A percentile compares a stretch with the other conserved stretches of the same genome.
Conservation (phyloP, 805 yeast species). For the Crinitomyces ghanaensis region DNA sequence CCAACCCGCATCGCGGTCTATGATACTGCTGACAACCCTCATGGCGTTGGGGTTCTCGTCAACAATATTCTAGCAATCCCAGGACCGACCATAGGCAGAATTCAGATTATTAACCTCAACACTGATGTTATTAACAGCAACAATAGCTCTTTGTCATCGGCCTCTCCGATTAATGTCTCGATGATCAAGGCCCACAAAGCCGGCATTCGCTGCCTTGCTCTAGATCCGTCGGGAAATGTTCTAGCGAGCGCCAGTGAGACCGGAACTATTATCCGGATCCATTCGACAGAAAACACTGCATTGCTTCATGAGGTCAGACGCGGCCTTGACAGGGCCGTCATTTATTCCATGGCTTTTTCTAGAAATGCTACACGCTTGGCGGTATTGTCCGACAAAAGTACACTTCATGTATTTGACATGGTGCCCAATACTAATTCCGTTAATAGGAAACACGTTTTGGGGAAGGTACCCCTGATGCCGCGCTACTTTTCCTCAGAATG, state of each 20-base stretch:
- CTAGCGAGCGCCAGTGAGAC: constrained; percentile 73
- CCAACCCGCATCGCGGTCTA: constrained; percentile 55
- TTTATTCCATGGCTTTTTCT: constrained; percentile 76
- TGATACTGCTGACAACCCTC: constrained; percentile 53
- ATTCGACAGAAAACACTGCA: constrained; percentile 55
- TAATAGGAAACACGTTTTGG: constrained; percentile 52
- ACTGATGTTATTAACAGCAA: background rate
- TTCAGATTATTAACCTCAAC: constrained; percentile 60
- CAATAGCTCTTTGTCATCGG: background rate
- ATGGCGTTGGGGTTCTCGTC: constrained; percentile 49
- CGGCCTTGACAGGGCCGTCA: constrained; percentile 75
- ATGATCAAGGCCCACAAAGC: constrained; percentile 72
- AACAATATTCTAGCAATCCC: constrained; percentile 62
- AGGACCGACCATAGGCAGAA: constrained; percentile 61
- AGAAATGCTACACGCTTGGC: constrained; percentile 69
- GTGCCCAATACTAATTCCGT: constrained; percentile 8
- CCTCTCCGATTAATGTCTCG: constrained; percentile 29
- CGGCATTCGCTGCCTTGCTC: constrained; percentile 47
- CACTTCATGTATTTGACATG: constrained; percentile 69
- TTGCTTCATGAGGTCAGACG: constrained; percentile 77
- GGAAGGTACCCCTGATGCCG: constrained; percentile 54
- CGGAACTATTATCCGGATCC: constrained; percentile 71
- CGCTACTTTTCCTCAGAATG: constrained; percentile 73
- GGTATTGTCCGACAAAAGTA: constrained; percentile 77
- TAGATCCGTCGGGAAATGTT: constrained; percentile 53